Conservation (phyloP, 805 yeast species). For the Ogataea polymorpha region DNA sequence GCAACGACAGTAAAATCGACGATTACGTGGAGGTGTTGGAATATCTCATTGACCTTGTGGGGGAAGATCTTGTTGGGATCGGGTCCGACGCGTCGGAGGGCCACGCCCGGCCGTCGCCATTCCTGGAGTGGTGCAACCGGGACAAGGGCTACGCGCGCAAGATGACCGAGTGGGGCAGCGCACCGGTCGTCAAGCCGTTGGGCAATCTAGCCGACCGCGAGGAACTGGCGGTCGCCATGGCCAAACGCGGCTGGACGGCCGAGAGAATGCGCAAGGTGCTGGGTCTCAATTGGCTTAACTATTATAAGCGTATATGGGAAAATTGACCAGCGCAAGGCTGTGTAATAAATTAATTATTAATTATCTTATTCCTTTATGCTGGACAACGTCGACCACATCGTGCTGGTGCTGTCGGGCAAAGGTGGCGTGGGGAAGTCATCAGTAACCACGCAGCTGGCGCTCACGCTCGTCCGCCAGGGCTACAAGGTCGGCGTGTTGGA, state of each 20-base stretch:
- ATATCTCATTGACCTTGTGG: slow-evolving; percentile 39
- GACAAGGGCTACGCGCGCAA: slow-evolving; percentile 21
- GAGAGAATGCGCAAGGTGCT: slow-evolving; percentile 20
- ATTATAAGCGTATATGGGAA: slow-evolving; percentile 18
- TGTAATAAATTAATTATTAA: neutral
- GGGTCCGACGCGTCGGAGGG: slow-evolving; percentile 42
- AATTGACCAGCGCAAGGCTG: slow-evolving; percentile 1
- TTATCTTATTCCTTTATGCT: slow-evolving; percentile 1
- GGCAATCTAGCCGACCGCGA: slow-evolving; percentile 22
- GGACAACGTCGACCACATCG: slow-evolving; percentile 63
- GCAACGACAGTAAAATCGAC: slow-evolving; percentile 36
- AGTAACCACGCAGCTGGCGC: slow-evolving; percentile 89
- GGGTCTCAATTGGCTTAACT: slow-evolving; percentile 20
- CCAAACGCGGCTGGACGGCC: slow-evolving; percentile 20
- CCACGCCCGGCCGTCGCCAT: slow-evolving; percentile 22
- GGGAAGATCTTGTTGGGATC: slow-evolving; percentile 49
- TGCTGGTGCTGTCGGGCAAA: slow-evolving; percentile 85
- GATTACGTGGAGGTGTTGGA: slow-evolving; percentile 44
- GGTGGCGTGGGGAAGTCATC: slow-evolving; percentile 98
- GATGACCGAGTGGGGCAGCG: slow-evolving; percentile 23
- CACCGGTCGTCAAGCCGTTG: slow-evolving; percentile 19
- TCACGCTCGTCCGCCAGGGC: slow-evolving; percentile 69
- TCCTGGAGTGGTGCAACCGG: slow-evolving; percentile 21
- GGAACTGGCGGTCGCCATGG: slow-evolving; percentile 22
- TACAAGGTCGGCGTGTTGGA: slow-evolving; percentile 90